A percentile compares a stretch with the other conserved stretches of the same genome.
phyloP scores from a whole-genome alignment of 805 yeast species.

The Kodamaea jinghongensis region DNA sequence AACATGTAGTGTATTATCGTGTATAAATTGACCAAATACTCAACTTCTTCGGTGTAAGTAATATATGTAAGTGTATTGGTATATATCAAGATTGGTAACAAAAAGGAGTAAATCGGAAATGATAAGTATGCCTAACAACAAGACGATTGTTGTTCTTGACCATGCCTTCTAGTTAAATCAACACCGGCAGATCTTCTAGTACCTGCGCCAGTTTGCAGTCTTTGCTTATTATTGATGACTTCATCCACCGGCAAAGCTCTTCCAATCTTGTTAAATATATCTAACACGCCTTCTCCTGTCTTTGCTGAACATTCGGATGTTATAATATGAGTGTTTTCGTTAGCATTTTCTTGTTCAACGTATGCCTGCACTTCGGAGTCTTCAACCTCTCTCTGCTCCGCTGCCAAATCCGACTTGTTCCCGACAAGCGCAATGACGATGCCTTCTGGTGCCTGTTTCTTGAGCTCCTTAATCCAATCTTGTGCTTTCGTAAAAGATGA shows the following conservation, averaged over 20 bases:
- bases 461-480: slow-evolving; percentile 75
- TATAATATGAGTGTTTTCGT: slow-evolving; percentile 39
- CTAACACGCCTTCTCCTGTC: slow-evolving; percentile 43
- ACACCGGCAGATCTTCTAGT: slow-evolving; percentile 34
- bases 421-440: slow-evolving; percentile 83
- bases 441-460: slow-evolving; percentile 72
- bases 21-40: no score
- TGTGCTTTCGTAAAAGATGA: slow-evolving; percentile 69
- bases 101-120: no score
- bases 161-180: slow-evolving; percentile 32
- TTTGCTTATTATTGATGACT: slow-evolving; percentile 20
- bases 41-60: no score
- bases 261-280: slow-evolving; percentile 38
- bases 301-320: slow-evolving; percentile 45
- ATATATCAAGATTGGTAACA: no score
- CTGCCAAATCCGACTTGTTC: slow-evolving; percentile 63
- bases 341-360: slow-evolving; percentile 36
- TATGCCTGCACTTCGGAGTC: slow-evolving; percentile 49
- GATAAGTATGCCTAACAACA: no score
- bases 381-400: slow-evolving; percentile 42
- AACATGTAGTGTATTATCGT: no score
- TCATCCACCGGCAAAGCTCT: slow-evolving; percentile 43
- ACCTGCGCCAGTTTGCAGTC: slow-evolving; percentile 25
- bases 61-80: no score
- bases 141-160: slow-evolving; percentile 19